These are phyloP conservation scores for Hibiscus mutabilis DNA, from an alignment of 345 rosid species.

Conservation along the genomic window DNA sequence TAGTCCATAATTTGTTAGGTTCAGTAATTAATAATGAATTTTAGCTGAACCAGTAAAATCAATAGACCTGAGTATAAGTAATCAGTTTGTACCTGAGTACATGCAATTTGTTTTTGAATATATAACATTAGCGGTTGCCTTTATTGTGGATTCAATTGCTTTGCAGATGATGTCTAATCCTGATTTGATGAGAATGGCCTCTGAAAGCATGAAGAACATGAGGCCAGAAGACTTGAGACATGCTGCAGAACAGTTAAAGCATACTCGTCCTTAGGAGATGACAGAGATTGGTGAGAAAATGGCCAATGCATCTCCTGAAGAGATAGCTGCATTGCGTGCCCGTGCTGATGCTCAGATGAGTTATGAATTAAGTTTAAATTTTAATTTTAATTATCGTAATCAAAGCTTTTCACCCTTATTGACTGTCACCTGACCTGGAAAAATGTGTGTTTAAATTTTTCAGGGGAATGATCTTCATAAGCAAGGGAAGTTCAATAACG, in stretches of 20 bases:
- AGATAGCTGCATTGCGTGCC: constrained; percentile 70
- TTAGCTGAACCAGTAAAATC: not conserved
- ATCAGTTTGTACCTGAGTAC: too few relatives aligned
- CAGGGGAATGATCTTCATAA: constrained; percentile 93
- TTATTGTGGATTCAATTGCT: constrained; percentile 11
- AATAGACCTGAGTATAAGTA: not conserved
- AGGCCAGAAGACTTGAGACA: constrained; percentile 79
- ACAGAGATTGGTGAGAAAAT: constrained; percentile 84
- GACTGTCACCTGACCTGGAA: not conserved
- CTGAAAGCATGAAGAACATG: constrained; percentile 88
- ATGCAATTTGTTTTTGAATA: not conserved
- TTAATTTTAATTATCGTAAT: not conserved
- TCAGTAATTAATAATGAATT: not conserved
- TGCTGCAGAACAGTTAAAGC: constrained; percentile 88
- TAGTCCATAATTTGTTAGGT: not conserved
- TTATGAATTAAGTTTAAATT: constrained; percentile 55
- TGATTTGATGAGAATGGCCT: constrained; percentile 91
- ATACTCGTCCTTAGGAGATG: constrained; percentile 74
- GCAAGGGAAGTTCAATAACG: constrained; percentile 64
- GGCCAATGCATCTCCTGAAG: constrained; percentile 82
- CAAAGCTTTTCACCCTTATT: not conserved
- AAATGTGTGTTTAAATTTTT: constrained; percentile 5
- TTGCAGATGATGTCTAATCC: constrained; percentile 94
- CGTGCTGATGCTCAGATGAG: constrained; percentile 67
- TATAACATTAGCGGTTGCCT: not conserved